Base-by-base conservation (phyloP, 2,329 filamentous ascomycete species). In the Penicillium sp. region DNA sequence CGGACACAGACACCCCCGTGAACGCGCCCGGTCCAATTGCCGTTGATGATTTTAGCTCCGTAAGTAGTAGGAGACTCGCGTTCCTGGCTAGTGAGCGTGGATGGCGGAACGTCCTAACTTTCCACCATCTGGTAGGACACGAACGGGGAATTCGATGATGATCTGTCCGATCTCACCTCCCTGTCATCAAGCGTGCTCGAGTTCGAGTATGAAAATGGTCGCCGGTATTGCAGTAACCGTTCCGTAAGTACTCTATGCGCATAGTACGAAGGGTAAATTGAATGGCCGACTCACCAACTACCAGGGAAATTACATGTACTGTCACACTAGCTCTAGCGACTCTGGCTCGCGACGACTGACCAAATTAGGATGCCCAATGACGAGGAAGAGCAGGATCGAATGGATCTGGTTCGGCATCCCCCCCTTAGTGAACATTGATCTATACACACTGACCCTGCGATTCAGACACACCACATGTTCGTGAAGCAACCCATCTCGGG, bases 131-230 rank as follows among this genome's bases (percentile, higher is more conserved):
- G 28, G 13, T 52, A 62, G 60, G 60, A 62, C 42, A 42, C 22
- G 26, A 62, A 59, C 43, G 54, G 60, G 46, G 48, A 62, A 57
- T 62, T 62, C 43, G 58, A 52, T 11, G 55, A 66, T 43, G 52
- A 55, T 1, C 35, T 55, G 26, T 65, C 65, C 25, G 65, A 66
- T 45, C 58, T 64, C 38, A 65, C 66, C 16, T 70, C 65, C 6
- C 53, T 70, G 1, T 66, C 67, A 4, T 65, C 62, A 1, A 76
- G 73, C 46, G 64, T 76, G 8, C 58, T 73, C 7, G 63, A 76
- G 45, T 78, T 75, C 66, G 66, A 75, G 45, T 78, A 74, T 59
- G 75, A 77, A 57, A 75, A 77, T 65, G 76, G 75, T n/a, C 73
- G 75, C n/a, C 71, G 75, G 13, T 77, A 76, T 59, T 73, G 75